A percentile compares a stretch with the other conserved stretches of the same genome.
Conservation (phyloP, 331 rosid species). For the Erythrophleum ivorense region DNA sequence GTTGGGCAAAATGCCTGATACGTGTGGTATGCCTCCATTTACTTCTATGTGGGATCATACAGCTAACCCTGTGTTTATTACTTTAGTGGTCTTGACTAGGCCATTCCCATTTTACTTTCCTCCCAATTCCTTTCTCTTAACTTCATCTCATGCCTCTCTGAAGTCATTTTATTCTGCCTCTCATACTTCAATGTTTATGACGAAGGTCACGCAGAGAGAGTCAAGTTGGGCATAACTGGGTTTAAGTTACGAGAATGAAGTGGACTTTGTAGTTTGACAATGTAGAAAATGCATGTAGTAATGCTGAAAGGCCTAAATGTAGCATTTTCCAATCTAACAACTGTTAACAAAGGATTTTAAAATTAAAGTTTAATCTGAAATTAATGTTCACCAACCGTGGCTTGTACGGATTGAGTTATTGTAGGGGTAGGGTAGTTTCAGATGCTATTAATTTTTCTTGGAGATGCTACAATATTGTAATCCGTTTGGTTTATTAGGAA, state of each 20-base stretch:
- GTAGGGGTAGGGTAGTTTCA: constrained; percentile 20
- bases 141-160: background rate
- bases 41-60: background rate
- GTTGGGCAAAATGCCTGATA: background rate
- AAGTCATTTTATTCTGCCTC: background rate
- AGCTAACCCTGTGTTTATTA: background rate
- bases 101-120: background rate
- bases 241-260: background rate
- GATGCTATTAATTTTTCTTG: constrained; percentile 28
- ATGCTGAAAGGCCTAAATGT: too few relatives aligned
- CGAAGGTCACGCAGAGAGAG: background rate
- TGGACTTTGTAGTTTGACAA: background rate
- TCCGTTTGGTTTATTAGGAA: too few relatives aligned
- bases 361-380: constrained; percentile 25
- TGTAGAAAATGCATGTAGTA: too few relatives aligned
- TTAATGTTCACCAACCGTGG: constrained; percentile 29
- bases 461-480: background rate
- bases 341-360: background rate
- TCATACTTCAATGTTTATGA: background rate
- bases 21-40: background rate
- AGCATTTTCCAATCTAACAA: background rate
- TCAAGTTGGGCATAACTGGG: background rate
- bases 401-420: constrained; percentile 25
- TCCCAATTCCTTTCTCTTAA: background rate
- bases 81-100: background rate